These are phyloP conservation scores for Geosmithia morbida DNA, from an alignment of 2,329 filamentous ascomycete species.

Conservation along the genomic window DNA sequence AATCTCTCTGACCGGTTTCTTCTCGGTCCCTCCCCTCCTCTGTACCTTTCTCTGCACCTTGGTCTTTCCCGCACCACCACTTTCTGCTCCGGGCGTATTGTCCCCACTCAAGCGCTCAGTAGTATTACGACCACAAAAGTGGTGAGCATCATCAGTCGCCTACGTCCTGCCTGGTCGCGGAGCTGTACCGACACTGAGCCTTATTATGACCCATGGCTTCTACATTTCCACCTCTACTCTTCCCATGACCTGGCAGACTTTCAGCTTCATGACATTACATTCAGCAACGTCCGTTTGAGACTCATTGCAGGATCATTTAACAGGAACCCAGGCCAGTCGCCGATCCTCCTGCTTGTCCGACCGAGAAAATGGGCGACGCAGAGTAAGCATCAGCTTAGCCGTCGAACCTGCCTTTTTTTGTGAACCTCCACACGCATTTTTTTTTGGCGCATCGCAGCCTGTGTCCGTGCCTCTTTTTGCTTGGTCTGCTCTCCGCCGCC, in stretches of 20 bases:
- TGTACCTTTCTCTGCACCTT: neutral
- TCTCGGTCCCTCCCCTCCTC: neutral
- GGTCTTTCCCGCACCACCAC: no score
- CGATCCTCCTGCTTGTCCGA: neutral
- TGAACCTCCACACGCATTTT: neutral
- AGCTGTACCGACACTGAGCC: neutral
- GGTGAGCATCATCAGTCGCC: neutral
- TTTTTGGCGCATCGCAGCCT: neutral
- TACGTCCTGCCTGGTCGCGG: neutral
- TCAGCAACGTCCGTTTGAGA: neutral
- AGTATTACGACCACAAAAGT: neutral
- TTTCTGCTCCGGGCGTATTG: neutral
- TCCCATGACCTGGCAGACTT: neutral
- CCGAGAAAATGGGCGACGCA: neutral
- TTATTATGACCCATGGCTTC: neutral
- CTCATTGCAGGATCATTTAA: neutral
- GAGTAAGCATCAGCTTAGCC: conserved; percentile 2
- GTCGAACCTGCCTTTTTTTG: conserved; percentile 3
- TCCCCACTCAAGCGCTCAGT: neutral
- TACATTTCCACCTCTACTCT: neutral
- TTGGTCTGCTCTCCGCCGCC: neutral
- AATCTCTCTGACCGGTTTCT: neutral
- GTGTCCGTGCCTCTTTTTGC: neutral
- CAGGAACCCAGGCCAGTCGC: neutral
- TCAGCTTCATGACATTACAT: neutral